Evolutionary conservation across 306 rosid species (phyloP).

Genomic region (Canavalia gladiata): DNA sequence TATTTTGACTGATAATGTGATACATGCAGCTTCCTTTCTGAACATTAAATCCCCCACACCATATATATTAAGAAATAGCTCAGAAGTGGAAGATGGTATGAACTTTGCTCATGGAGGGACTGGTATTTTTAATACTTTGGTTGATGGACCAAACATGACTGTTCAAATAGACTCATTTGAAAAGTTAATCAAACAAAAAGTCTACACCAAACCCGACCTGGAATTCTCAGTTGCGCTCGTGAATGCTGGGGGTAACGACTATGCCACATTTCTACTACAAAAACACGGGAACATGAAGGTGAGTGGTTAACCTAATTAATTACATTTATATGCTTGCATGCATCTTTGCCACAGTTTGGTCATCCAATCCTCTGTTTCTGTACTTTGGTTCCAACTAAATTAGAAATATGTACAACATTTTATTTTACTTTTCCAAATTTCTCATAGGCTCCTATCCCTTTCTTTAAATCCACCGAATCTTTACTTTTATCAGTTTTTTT

Average conservation of each 20-base stretch:
- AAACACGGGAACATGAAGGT: neutral
- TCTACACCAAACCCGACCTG: constrained; percentile 56
- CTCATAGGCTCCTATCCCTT: no score
- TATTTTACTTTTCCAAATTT: no score
- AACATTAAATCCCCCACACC: constrained; percentile 45
- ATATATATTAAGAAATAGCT: constrained; percentile 20
- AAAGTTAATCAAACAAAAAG: constrained; percentile 54
- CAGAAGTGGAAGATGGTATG: constrained; percentile 25
- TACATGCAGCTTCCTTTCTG: constrained; percentile 53
- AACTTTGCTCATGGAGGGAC: constrained; percentile 59
- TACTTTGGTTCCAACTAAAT: no score
- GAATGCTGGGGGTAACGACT: constrained; percentile 51
- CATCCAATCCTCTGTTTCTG: no score
- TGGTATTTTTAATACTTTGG: constrained; percentile 42
- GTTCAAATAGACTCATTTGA: constrained; percentile 50
- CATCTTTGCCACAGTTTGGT: no score
- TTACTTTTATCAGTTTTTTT: no score
- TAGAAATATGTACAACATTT: no score
- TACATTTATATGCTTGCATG: neutral
- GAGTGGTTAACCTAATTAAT: constrained; percentile 26
- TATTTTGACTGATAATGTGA: neutral
- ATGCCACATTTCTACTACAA: neutral
- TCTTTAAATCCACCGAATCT: no score
- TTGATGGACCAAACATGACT: constrained; percentile 53
- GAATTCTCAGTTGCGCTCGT: constrained; percentile 49